phyloP scores from a whole-genome alignment of 2,329 filamentous ascomycete species.

The Talaromyces albobiverticillius region DNA sequence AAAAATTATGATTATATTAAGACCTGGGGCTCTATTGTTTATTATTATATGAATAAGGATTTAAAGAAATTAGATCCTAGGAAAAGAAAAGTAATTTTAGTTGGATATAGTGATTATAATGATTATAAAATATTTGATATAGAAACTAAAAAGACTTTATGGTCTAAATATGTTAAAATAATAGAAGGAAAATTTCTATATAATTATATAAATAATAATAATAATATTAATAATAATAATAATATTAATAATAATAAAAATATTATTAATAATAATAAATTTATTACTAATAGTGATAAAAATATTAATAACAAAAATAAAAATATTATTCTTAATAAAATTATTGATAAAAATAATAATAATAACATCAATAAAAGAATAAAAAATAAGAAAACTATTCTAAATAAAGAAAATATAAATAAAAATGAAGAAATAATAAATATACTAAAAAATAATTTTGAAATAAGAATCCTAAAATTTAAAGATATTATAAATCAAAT shows the following conservation, averaged over 20 bases:
- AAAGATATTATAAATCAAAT: neutral
- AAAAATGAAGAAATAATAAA: no score
- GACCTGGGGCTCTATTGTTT: neutral
- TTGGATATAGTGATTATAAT: constrained; percentile 3
- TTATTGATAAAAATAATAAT: neutral
- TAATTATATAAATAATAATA: neutral
- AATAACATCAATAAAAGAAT: no score
- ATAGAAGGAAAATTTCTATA: neutral
- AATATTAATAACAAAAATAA: no score
- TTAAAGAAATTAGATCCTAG: neutral
- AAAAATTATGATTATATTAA: neutral
- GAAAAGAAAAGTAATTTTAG: neutral
- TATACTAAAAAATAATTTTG: neutral
- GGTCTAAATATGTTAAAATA: neutral
- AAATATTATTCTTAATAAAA: no score
- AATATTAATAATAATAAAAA: neutral
- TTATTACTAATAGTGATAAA: no score
- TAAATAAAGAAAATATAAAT: no score
- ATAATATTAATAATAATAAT: neutral
- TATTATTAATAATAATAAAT: no score
- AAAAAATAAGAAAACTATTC: no score
- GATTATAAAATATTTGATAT: constrained; percentile 2
- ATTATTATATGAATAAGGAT: neutral
- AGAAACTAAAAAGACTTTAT: neutral
- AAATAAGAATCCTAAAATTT: neutral